Evolutionary conservation across 2,329 filamentous ascomycete species (phyloP), one percentile per base, ranked within the genome.

Genomic region (Fusarium pseudocircinatum): DNA sequence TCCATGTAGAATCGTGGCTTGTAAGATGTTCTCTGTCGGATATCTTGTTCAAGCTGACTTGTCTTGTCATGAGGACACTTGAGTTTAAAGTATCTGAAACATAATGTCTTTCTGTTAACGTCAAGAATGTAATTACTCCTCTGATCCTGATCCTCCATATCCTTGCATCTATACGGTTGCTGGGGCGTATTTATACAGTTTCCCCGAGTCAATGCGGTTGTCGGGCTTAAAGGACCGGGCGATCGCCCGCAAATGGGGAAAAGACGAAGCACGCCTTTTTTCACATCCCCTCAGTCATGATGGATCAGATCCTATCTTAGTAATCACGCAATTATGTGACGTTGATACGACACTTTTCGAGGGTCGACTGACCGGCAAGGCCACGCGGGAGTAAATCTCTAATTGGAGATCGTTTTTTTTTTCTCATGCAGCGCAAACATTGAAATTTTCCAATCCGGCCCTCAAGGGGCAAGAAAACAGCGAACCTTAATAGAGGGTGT

Each of bases 191-290:
- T 26, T 22, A 28, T 53, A 22, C 49, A 37, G 53, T 69, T 65
- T 58, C 68, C 66, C 65, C 68, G 59, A 72, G 64, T 60, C 58
- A 56, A 58, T 58, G 60, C 76, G 76, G 76, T 67, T 78, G 69
- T 78, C 76, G 76, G 20, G 32, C 32, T 34, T 34, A 14, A 32
- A 32, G 13, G 13, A 14, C 13, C 40, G 40, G 76, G 76, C 76
- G 76, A 78, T 78, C 76, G 76, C 76, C 76, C 76, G 60, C 46
- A 70, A 49, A 58, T 63, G 63, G 43, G 22, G 37, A 40, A 46
- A 60, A 71, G 49, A 49, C 34, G 47, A 58, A 54, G 46, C 39
- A 66, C 42, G 47, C 40, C 39, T 42, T 52, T 53, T 43, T 36
- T 47, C 47, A 50, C 46, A 49, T 53, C 72, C 72, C 72, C 72